Evolutionary conservation across 2,329 filamentous ascomycete genomes (phyloP).

Genomic region (Didymella exigua): DNA sequence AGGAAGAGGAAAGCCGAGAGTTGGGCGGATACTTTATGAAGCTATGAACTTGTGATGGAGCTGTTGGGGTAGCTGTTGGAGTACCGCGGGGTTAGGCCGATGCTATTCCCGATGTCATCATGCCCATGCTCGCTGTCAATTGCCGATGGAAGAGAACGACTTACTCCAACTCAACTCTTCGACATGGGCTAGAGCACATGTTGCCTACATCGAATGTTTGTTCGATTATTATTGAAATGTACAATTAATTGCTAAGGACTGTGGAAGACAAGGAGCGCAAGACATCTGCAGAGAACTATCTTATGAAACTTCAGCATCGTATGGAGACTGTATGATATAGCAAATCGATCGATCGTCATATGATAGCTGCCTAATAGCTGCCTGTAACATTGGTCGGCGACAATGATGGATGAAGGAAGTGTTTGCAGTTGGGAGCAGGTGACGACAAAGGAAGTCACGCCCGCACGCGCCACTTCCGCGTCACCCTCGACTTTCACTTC

Average conservation of each 20-base stretch:
- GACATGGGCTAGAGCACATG: neutral
- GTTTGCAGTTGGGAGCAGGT: neutral
- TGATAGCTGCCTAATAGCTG: no score
- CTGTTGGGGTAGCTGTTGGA: constrained; percentile 16
- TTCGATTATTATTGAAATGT: no score
- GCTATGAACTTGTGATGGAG: constrained; percentile 1
- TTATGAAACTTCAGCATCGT: neutral
- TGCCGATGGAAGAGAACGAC: constrained; percentile 1
- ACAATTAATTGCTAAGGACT: no score
- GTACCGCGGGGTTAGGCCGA: constrained; percentile 2
- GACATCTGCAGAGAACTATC: neutral
- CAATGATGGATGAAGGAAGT: no score
- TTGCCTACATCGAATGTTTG: no score
- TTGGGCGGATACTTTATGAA: neutral
- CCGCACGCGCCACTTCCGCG: constrained; percentile 9
- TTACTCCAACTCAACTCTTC: neutral
- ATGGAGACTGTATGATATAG: neutral
- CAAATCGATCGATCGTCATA: neutral
- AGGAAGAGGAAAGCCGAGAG: neutral
- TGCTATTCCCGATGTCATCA: constrained; percentile 10
- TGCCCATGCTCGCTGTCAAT: constrained; percentile 2
- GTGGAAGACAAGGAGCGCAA: no score
- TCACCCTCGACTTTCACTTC: neutral
- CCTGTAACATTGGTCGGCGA: neutral
- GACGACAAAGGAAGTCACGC: constrained; percentile 3